Evolutionary conservation across 257 asterid genomes (phyloP), one percentile per base, ranked within the genome.

Genomic region (Misopates orontium): DNA sequence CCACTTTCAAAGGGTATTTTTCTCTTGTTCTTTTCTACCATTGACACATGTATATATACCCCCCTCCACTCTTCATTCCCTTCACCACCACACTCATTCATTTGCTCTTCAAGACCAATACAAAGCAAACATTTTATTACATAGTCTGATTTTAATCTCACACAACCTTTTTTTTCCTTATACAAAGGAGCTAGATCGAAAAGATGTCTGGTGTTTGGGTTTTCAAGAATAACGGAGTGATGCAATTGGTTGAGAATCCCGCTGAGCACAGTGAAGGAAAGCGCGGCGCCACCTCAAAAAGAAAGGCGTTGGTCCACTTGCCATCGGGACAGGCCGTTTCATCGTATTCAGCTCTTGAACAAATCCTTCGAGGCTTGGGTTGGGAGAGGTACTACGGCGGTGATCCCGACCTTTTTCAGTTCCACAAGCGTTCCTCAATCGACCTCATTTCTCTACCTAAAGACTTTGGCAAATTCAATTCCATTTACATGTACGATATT

Each of bases 191-290:
- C 36, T 7, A 14, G 16, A 1, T 18, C 1, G 17, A 11, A 52
- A 59, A 15, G 2, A 90, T 91, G 98, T 78, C 98, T n/a, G 98
- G 98, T 0, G 98, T 91, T 16, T 88, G 96, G 95, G 86, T 86
- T 17, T 91, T 91, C 88, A 79, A 82, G 75, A 82, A 77, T 39
- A 84, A 91, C 21, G 96, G 98, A 1, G 95, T 88, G 49, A 82
- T 86, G 62, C 95, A 75, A 20, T 70, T 85, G 24, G 91, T 82
- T 0, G 95, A 90, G 14, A 88, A 83, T 19, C 85, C 92, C 1
- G 74, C 82, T 4, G 88, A 77, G 20, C 80, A 82, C 24, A 59
- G 60, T 0, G 76, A 67, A 0, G 74, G 70, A 4, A 36, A 54
- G 31, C 53, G 55, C 12, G 71, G 75, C n/a, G 45, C 78, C 41